Evolutionary conservation across 2,329 filamentous ascomycete genomes (phyloP), one percentile per base, ranked within the genome.

Genomic region (Penicillium hordei): DNA sequence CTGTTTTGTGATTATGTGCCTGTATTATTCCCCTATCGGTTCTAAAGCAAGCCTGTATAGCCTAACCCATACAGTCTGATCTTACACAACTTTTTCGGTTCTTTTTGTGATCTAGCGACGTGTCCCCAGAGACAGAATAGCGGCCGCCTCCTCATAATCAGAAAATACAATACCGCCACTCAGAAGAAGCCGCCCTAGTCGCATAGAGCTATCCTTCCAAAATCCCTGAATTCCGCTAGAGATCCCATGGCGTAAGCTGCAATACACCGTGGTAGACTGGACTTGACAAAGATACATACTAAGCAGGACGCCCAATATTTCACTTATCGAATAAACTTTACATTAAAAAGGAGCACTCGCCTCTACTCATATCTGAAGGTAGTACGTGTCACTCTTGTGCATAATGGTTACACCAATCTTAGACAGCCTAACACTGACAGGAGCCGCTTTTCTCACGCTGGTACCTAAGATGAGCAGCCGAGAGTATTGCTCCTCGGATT

Each of bases 181-280:
- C 44, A 89, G 79, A 0, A 89, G 79, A 4, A 86, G 81, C 60
- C 87, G 72, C 0, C 86, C 86, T 25, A 89, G 67, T 55, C 87
- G 78, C 87, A 89, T 89, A 0, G 84, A 84, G 34, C 86, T 89
- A 0, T 87, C 87, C 58, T 82, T 84, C 86, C 86, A 89, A 60
- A 89, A 85, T 0, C 82, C 86, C 39, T 75, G 78, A 2, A 88
- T 61, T 0, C 86, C 87, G 33, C 5, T 17, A 34, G 2, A 17
- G 6, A 6, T 5, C 5, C 33, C 12, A 15, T 17, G 5, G 15
- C 17, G 13, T 17, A 17, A 34, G 33, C 15, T 1, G 15, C 15
- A 34, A 34, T 34, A 34, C n/a, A n/a, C n/a, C n/a, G n/a, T n/a
- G n/a, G n/a, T n/a, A n/a, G n/a, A n/a, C n/a, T n/a, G n/a, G n/a